phyloP scores from a whole-genome alignment of 306 rosid species.

The Gynostemma pentaphyllum region DNA sequence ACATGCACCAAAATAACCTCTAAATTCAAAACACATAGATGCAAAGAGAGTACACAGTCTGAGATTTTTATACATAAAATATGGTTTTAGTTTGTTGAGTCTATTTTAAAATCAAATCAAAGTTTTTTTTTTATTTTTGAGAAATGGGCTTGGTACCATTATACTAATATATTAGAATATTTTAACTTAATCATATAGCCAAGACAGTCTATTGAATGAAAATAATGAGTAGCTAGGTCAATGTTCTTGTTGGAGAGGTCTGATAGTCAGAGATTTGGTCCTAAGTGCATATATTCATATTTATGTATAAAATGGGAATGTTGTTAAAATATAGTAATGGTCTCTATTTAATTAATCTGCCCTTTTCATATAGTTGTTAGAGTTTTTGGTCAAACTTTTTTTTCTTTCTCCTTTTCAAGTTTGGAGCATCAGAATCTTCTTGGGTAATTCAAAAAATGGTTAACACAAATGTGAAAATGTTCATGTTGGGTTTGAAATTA shows the following conservation, averaged over 20 bases:
- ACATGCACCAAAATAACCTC: no score
- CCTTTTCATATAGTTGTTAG: not conserved
- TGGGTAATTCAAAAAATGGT: not conserved
- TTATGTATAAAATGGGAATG: slow-evolving; percentile 10
- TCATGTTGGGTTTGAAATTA: not conserved
- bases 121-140: no score
- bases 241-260: not conserved
- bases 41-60: no score
- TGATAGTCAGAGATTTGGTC: slow-evolving; percentile 11
- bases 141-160: no score
- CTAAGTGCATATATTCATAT: not conserved
- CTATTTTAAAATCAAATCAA: no score
- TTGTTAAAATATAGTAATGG: not conserved
- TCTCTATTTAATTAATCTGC: not conserved
- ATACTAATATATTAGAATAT: no score
- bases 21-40: no score
- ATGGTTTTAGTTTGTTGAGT: no score
- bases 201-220: not conserved
- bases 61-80: no score
- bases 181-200: not conserved
- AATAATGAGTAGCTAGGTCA: slow-evolving; percentile 5
- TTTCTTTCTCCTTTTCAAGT: slow-evolving; percentile 4
- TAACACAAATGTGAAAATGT: slow-evolving; percentile 2
- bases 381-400: slow-evolving; percentile 9
- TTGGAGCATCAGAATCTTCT: slow-evolving; percentile 5